Base-by-base conservation (phyloP, 768 basidiomycete species). In the Crassisporium funariophilum region DNA sequence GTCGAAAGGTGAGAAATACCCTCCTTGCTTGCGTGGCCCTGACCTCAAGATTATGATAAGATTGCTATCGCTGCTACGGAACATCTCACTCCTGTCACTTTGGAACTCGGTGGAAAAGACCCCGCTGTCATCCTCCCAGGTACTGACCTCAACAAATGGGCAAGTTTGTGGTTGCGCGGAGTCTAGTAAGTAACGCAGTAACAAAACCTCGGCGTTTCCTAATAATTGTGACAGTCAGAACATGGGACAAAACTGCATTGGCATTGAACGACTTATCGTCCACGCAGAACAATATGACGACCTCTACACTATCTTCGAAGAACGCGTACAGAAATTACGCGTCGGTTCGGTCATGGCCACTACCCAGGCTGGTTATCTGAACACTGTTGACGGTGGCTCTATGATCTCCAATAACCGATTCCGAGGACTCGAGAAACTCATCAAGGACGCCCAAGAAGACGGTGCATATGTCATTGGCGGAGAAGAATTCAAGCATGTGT, bases 21-120 rank as follows among this genome's bases (percentile, higher is more conserved):
- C 3, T 67, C 17, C 4, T n/a, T 29, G 17, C 4, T 3, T 31
- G 15, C 39, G 15, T 44, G 11, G n/a, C 23, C 16, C 17, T 16
- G 35, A 35, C 21, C 11, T 19, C 35, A 17, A 46, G 15, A 15
- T 34, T 19, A 20, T 19, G 25, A 46, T 21, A 60, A 92, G 83
- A 82, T 98, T 50, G 92, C 93, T 0, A 56, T 74, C 15, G 91
- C 88, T 40, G 95, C 94, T 12, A 88, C 92, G 0, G 82, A 86
- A 51, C 78, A 94, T 59, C 77, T 97, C 35, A 95, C 89, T 1
- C 95, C 95, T 0, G 88, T 97, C 0, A 91, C 90, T 0, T 80
- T 99, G 17, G 95, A 98, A 66, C 79, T 99, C 1, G 95, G 95
- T 23, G 91, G 93, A 24, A 95, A 98, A 64, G 95, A 99, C 62